Evolutionary conservation across 1,284 basidiomycete genomes (phyloP).

Genomic region (Moniliella sp.): DNA sequence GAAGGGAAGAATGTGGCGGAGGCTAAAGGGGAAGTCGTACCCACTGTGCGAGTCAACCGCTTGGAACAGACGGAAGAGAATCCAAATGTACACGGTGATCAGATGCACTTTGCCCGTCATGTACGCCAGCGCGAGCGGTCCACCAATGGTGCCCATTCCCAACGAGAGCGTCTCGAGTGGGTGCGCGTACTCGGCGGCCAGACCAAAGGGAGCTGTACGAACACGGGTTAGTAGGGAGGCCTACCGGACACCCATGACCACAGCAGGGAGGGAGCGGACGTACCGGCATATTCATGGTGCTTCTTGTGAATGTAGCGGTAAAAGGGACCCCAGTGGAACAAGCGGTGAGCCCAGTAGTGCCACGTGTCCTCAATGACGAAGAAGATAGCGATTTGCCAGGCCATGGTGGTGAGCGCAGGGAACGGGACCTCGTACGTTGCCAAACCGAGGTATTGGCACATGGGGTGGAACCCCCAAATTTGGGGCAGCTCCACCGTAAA

Average conservation of each 20-base stretch:
- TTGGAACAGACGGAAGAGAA: conserved; percentile 83
- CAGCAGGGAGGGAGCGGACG: too few relatives aligned
- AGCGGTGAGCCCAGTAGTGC: conserved; percentile 60
- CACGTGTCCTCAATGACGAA: conserved; percentile 90
- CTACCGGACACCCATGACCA: too few relatives aligned
- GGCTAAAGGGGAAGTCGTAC: conserved; percentile 54
- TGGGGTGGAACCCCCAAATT: conserved; percentile 89
- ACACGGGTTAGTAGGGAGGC: too few relatives aligned
- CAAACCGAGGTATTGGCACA: conserved; percentile 75
- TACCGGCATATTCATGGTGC: conserved; percentile 82
- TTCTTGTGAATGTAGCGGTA: conserved; percentile 93
- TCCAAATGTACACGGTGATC: conserved; percentile 79
- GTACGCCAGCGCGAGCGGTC: conserved; percentile 65
- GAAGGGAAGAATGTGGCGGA: conserved; percentile 77
- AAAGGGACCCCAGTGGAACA: conserved; percentile 65
- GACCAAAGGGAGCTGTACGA: conserved; percentile 90
- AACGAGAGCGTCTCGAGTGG: conserved; percentile 81
- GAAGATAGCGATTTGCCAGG: conserved; percentile 65
- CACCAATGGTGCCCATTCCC: conserved; percentile 59
- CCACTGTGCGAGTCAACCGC: conserved; percentile 92
- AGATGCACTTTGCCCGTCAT: conserved; percentile 47
- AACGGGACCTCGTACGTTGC: conserved; percentile 79
- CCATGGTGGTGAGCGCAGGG: conserved; percentile 38
- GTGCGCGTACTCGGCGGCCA: conserved; percentile 92
- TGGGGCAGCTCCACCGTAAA: conserved; percentile 87